Evolutionary conservation across 116 monocot species (phyloP).

Genomic region (Zostera marina): DNA sequence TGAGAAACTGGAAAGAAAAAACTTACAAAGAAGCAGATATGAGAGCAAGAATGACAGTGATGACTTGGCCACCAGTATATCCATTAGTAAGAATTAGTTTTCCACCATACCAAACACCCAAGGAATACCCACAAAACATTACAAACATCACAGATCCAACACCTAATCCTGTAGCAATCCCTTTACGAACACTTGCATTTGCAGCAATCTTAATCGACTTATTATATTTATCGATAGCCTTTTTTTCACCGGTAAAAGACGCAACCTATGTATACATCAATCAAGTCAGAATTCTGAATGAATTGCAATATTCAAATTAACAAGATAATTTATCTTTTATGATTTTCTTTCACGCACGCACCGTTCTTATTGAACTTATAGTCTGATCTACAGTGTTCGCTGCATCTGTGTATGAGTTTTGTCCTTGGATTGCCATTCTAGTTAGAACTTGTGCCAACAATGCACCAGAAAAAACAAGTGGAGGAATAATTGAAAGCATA

Average conservation of each 20-base stretch:
- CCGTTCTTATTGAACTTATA: constrained; percentile 33
- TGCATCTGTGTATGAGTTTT: constrained; percentile 30
- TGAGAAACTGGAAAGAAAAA: background rate
- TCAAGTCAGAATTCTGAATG: too few species aligned
- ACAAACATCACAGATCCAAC: constrained; percentile 15
- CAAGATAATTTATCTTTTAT: background rate
- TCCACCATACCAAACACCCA: constrained; percentile 38
- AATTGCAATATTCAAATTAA: too few species aligned
- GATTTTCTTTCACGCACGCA: constrained; percentile 4
- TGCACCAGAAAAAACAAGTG: constrained; percentile 15
- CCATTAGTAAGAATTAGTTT: constrained; percentile 24
- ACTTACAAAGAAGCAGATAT: constrained; percentile 30
- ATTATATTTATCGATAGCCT: constrained; percentile 27
- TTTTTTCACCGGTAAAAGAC: constrained; percentile 51
- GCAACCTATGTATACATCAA: too few species aligned
- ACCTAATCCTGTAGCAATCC: constrained; percentile 29
- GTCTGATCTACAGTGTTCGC: constrained; percentile 32
- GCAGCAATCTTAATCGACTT: constrained; percentile 25
- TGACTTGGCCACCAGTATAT: constrained; percentile 28
- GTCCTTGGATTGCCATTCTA: constrained; percentile 21
- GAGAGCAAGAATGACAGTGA: constrained; percentile 30
- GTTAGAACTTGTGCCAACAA: constrained; percentile 10
- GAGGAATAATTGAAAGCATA: constrained; percentile 26
- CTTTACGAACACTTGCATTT: constrained; percentile 26
- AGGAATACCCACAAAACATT: constrained; percentile 26